Evolutionary conservation across 1,139 yeast genomes (phyloP), one percentile per base, ranked within the genome.

Genomic region (Kodamaea ohmeri): DNA sequence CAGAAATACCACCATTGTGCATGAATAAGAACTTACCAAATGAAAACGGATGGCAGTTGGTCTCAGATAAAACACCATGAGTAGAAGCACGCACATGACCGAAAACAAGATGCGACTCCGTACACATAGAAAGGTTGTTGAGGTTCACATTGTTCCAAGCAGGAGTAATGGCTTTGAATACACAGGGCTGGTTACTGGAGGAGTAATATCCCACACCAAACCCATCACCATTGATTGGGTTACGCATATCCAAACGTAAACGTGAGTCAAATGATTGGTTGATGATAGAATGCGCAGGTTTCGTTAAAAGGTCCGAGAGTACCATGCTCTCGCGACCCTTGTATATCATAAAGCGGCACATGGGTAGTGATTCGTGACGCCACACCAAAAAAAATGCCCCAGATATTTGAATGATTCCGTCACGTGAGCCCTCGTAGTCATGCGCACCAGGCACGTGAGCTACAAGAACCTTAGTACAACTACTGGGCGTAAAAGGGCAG

Each of bases 81-180:
- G 98, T 92, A 1, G 96, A 86, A 0, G 98, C 98, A 41, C 98
- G 63, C 2, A 92, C 97, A 60, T 92, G 98, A 2, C 95, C 98
- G 67, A 92, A 92, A 3, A 92, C 90, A 36, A 90, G 64, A 35
- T 73, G 73, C 3, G 95, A 83, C 56, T 84, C 80, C 3, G 98
- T 92, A 65, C 92, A 88, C 53, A 80, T 85, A 1, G 97, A 86
- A 17, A 92, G 65, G 37, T 90, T 78, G 44, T 87, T 92, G 46
- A 92, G 67, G 56, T 92, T 92, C 55, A 86, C 80, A 59, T 92
- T 92, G 63, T 92, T 92, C 98, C 98, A 92, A 0, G 98, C 97
- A 0, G 95, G 96, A 0, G 97, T 92, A 38, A 89, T 90, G 14
- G 97, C 97, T 52, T 88, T 83, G 66, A 86, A 92, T 2, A 89